These are phyloP conservation scores for Cenchrus fungigraminus DNA, from an alignment of 176 grass and related monocot genomes.

Conservation along the genomic window DNA sequence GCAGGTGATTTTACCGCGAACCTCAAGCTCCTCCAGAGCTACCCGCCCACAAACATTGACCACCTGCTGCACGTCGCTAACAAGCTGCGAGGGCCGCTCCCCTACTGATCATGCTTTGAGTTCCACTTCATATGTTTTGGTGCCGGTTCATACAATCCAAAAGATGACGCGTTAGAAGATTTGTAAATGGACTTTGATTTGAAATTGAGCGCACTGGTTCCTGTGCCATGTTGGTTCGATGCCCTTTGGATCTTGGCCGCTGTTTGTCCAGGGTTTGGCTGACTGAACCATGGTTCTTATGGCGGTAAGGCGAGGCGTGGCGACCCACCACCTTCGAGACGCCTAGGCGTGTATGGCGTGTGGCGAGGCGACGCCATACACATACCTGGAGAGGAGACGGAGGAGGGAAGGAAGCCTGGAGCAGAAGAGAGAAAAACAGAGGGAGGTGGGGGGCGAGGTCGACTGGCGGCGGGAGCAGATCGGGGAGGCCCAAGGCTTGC, in stretches of 20 bases:
- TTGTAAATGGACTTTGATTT: slow-evolving; percentile 10
- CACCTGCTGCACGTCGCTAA: slow-evolving; percentile 91
- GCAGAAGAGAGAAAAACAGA: no score
- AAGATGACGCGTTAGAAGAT: not conserved
- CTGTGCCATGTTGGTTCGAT: not conserved
- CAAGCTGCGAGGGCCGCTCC: slow-evolving; percentile 71
- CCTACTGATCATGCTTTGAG: slow-evolving; percentile 32
- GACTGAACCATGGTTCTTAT: not conserved
- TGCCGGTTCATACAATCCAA: not conserved
- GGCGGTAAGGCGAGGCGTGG: no score
- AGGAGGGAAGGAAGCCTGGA: no score
- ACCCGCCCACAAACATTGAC: slow-evolving; percentile 76
- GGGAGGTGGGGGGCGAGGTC: no score
- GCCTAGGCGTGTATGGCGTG: no score
- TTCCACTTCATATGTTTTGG: not conserved
- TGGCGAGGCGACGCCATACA: no score
- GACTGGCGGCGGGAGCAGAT: no score
- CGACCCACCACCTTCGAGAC: no score
- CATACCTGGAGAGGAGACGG: no score
- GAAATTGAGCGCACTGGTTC: not conserved
- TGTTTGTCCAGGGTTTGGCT: not conserved
- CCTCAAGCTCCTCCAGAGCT: slow-evolving; percentile 96
- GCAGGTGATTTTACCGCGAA: slow-evolving; percentile 98
- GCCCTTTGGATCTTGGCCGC: not conserved
- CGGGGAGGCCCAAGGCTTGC: no score